These are phyloP conservation scores for Eremothecium cymbalariae DNA, from an alignment of 1,139 yeast genomes.

Conservation along the genomic window DNA sequence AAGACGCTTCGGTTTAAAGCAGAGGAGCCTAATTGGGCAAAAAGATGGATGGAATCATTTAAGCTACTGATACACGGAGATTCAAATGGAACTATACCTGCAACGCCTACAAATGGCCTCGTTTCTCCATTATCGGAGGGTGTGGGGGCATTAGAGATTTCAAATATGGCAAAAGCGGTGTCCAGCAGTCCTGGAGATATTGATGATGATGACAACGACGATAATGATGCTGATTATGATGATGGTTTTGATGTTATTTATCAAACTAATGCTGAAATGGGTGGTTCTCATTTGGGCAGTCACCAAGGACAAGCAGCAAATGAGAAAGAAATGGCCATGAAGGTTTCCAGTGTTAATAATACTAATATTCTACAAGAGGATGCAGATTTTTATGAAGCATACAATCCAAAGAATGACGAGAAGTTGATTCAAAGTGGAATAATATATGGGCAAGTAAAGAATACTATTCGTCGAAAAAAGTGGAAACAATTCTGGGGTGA, in stretches of 20 bases:
- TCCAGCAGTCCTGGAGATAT: conserved; percentile 6
- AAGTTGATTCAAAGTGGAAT: conserved; percentile 15
- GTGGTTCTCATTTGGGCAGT: background rate
- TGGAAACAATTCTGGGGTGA: conserved; percentile 20
- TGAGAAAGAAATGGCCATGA: conserved; percentile 1
- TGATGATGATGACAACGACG: conserved; percentile 11
- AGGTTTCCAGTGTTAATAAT: conserved; percentile 6
- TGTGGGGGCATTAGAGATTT: background rate
- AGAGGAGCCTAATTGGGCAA: conserved; percentile 7
- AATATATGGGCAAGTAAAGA: conserved; percentile 16
- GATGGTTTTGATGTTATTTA: conserved; percentile 10
- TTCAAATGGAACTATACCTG: background rate
- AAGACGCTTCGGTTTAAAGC: conserved; percentile 17
- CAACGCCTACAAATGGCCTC: background rate
- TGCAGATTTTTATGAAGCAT: conserved; percentile 17
- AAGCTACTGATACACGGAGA: conserved; percentile 6
- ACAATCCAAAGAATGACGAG: conserved; percentile 14
- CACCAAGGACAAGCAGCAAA: background rate
- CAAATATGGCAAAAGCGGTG: background rate
- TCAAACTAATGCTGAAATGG: conserved; percentile 6
- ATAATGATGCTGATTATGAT: conserved; percentile 12
- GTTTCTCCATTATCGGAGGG: background rate
- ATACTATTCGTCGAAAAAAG: conserved; percentile 17
- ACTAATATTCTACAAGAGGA: conserved; percentile 15
- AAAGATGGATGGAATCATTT: conserved; percentile 12